phyloP scores from a whole-genome alignment of 192 early-diverging fungal species.

The Coemansia sp. region DNA sequence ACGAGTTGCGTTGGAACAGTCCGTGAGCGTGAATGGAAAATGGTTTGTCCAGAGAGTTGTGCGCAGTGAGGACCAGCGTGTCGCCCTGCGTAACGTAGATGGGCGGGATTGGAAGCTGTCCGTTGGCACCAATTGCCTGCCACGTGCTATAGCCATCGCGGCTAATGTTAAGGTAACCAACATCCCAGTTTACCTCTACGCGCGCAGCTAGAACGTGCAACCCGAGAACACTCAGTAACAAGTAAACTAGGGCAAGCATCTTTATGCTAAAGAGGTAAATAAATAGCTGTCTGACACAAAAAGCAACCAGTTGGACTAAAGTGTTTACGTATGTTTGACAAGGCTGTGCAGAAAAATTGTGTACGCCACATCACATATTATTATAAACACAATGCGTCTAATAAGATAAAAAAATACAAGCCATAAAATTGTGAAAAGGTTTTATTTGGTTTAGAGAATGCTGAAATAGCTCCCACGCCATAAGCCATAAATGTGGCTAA shows the following conservation, averaged over 20 bases:
- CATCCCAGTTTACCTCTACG: constrained; percentile 57
- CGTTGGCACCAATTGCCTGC: constrained; percentile 66
- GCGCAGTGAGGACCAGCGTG: constrained; percentile 28
- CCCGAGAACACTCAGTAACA: neutral
- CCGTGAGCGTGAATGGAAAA: constrained; percentile 75
- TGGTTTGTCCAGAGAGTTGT: constrained; percentile 56
- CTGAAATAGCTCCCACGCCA: no score
- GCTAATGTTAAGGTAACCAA: constrained; percentile 62
- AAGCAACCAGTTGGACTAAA: no score
- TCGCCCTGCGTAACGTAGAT: constrained; percentile 17
- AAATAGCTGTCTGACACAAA: neutral
- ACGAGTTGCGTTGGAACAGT: constrained; percentile 67
- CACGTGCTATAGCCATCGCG: constrained; percentile 61
- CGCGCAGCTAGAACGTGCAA: constrained; percentile 1
- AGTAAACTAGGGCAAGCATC: neutral
- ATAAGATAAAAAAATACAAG: no score
- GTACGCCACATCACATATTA: no score
- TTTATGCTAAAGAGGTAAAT: neutral
- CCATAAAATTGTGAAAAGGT: no score
- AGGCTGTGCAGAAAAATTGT: no score
- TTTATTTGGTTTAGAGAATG: no score
- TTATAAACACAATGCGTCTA: no score
- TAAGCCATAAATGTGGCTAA: no score
- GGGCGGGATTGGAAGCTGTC: constrained; percentile 55
- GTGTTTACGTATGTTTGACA: no score